These are phyloP conservation scores for Diaporthe humulicola DNA, from an alignment of 2,329 filamentous ascomycete species.

Conservation along the genomic window DNA sequence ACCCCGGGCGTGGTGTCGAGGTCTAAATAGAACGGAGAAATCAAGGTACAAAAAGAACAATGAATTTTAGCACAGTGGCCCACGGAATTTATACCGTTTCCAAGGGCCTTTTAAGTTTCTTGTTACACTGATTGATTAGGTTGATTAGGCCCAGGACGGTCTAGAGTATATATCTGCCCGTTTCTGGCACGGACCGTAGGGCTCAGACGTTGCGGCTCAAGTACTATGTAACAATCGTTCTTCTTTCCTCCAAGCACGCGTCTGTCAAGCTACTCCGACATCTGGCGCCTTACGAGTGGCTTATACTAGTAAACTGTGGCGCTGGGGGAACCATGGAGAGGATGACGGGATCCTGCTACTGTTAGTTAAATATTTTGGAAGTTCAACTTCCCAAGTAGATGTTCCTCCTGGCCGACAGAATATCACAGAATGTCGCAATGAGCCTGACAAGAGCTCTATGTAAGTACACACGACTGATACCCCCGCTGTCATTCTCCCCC, in stretches of 20 bases:
- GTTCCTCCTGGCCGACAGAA: background rate
- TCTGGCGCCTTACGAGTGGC: background rate
- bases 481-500: too few species aligned
- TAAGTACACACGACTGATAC: background rate
- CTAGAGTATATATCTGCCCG: too few species aligned
- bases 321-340: too few species aligned
- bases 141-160: too few species aligned
- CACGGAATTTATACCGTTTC: too few species aligned
- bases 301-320: too few species aligned
- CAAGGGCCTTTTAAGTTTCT: background rate
- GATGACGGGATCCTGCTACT: background rate
- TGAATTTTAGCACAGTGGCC: background rate
- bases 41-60: background rate
- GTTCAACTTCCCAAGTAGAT: background rate
- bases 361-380: background rate
- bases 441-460: background rate
- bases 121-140: background rate
- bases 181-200: too few species aligned
- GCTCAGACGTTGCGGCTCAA: too few species aligned
- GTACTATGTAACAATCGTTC: too few species aligned
- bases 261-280: background rate
- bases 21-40: background rate
- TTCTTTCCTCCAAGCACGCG: too few species aligned
- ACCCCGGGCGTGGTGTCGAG: background rate
- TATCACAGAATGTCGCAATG: background rate